A percentile compares a stretch with the other conserved stretches of the same genome.
These are phyloP conservation scores for Salix koriyanagi DNA, from an alignment of 345 rosid species.

Conservation along the genomic window DNA sequence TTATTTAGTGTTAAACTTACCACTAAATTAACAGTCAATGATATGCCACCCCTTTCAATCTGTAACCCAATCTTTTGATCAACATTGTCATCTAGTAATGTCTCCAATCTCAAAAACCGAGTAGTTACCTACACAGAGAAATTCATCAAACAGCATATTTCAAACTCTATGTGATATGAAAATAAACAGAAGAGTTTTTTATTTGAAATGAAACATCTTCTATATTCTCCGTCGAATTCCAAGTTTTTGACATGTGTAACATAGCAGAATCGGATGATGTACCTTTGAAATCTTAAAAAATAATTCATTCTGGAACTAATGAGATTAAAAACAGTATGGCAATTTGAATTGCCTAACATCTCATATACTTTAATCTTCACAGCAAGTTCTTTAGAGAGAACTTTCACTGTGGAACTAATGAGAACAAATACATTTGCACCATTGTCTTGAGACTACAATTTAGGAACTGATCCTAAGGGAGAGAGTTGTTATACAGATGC, in stretches of 20 bases:
- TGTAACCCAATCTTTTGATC: conserved; percentile 53
- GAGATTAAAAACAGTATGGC: background rate
- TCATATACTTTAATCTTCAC: no score
- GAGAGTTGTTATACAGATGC: no score
- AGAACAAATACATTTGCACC: no score
- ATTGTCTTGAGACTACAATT: no score
- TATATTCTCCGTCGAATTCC: background rate
- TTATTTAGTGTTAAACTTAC: conserved; percentile 38
- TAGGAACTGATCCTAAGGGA: no score
- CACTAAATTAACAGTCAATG: conserved; percentile 52
- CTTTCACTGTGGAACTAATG: no score
- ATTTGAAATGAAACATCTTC: background rate
- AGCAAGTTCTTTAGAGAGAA: no score
- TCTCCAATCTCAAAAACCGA: conserved; percentile 77
- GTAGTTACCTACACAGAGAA: conserved; percentile 61
- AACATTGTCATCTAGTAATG: conserved; percentile 75
- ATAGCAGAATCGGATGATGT: background rate
- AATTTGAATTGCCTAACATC: background rate
- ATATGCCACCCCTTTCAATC: conserved; percentile 86
- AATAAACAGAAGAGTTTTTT: background rate
- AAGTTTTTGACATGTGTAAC: background rate
- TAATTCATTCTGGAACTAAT: no score
- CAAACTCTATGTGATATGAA: background rate
- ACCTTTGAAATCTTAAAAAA: background rate
- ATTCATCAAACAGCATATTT: background rate